Evolutionary conservation across 495 filamentous ascomycete genomes (phyloP).

Genomic region (Aspergillus sclerotioniger): DNA sequence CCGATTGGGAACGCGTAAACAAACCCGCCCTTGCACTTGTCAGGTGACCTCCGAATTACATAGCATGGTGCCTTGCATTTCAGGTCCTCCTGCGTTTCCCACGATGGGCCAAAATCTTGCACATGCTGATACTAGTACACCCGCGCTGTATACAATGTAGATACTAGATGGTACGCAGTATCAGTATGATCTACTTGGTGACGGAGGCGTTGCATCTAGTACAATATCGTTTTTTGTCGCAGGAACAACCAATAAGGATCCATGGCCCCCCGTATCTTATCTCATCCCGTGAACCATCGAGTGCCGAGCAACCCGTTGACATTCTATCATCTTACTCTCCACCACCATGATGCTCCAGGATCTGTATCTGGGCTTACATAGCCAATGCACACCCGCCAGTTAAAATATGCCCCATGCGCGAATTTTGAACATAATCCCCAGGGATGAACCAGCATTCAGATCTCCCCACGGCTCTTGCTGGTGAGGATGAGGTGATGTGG

Average conservation of each 20-base stretch:
- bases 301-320: no score
- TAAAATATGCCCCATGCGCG: background rate
- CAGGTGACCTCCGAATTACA: conserved; percentile 17
- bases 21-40: conserved; percentile 16
- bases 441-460: background rate
- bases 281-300: background rate
- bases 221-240: no score
- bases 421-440: background rate
- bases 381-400: no score
- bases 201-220: no score
- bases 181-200: no score
- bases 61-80: conserved; percentile 14
- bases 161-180: no score
- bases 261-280: background rate
- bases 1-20: conserved; percentile 30
- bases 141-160: no score
- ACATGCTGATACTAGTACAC: no score
- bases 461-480: background rate
- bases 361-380: no score
- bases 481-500: conserved; percentile 4
- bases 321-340: no score
- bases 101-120: background rate
- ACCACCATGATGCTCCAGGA: no score
- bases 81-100: background rate
- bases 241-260: background rate